Evolutionary conservation across 768 basidiomycete genomes (phyloP).

Genomic region (Mycena belliarum): DNA sequence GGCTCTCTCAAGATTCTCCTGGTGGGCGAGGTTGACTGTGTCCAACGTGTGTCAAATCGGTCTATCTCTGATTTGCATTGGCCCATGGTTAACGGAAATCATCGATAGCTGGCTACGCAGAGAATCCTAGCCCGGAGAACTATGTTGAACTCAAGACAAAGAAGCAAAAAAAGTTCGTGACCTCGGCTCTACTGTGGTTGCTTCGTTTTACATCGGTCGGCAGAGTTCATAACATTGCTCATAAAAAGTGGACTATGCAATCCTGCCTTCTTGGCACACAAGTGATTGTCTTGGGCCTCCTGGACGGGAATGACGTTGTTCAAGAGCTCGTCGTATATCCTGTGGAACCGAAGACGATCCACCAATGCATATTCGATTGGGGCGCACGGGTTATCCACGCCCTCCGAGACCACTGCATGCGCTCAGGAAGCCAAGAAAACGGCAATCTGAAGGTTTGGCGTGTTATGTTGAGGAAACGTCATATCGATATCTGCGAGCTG

Average conservation of each 20-base stretch:
- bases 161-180: not conserved
- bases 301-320: not conserved
- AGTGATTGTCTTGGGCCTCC: constrained; percentile 7
- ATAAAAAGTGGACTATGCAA: constrained; percentile 1
- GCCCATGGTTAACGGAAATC: not conserved
- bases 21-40: constrained; percentile 18
- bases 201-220: not conserved
- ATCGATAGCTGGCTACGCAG: not conserved
- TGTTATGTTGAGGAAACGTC: not conserved
- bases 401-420: not conserved
- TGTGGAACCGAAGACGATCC: not conserved
- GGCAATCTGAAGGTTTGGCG: constrained; percentile 8
- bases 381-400: constrained; percentile 3
- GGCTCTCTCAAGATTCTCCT: constrained; percentile 9
- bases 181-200: not conserved
- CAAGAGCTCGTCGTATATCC: not conserved
- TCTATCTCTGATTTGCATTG: not conserved
- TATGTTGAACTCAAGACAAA: constrained; percentile 16
- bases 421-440: not conserved
- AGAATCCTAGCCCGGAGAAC: constrained; percentile 7
- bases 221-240: not conserved
- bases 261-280: constrained; percentile 3
- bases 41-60: constrained; percentile 8
- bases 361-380: constrained; percentile 8
- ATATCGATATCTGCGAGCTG: constrained; percentile 7